phyloP scores from a whole-genome alignment of 495 filamentous ascomycete genomes.

The Filosporella fistucella region DNA sequence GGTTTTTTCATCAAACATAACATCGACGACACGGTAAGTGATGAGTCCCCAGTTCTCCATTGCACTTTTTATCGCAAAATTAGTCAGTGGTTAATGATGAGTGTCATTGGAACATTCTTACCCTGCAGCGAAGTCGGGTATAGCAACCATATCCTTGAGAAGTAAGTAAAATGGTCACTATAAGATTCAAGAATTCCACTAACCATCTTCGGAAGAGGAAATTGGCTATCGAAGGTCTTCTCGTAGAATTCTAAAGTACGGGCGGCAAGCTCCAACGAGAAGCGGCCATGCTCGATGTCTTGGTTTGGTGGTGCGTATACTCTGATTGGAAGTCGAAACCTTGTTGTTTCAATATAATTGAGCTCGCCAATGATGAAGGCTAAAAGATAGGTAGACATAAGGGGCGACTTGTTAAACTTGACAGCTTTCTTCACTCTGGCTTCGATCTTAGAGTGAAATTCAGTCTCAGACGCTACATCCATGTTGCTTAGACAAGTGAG shows the following conservation, averaged over 20 bases:
- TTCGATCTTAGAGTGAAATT: constrained; percentile 46
- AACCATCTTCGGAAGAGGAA: constrained; percentile 82
- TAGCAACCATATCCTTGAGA: constrained; percentile 98
- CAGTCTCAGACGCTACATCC: constrained; percentile 64
- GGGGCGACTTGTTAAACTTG: constrained; percentile 67
- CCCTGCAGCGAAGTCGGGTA: constrained; percentile 77
- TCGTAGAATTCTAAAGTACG: constrained; percentile 92
- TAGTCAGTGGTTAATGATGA: no score
- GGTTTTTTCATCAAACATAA: constrained; percentile 88
- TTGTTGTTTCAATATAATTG: constrained; percentile 68
- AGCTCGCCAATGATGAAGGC: constrained; percentile 76
- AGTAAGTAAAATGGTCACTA: no score
- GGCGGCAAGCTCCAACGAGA: constrained; percentile 79
- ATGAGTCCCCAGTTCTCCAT: constrained; percentile 99
- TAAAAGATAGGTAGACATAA: constrained; percentile 75
- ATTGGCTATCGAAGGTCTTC: constrained; percentile 68
- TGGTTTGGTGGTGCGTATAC: constrained; percentile 85
- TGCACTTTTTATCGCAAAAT: no score
- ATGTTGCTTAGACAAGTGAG: constrained; percentile 78
- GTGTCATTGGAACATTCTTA: no score
- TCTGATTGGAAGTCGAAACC: constrained; percentile 69
- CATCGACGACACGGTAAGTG: constrained; percentile 88
- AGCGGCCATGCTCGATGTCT: constrained; percentile 80
- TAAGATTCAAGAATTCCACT: no score
- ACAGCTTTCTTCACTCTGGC: constrained; percentile 61